These are phyloP conservation scores for Zalaria obscura DNA, from an alignment of 2,329 filamentous ascomycete genomes.

Conservation along the genomic window DNA sequence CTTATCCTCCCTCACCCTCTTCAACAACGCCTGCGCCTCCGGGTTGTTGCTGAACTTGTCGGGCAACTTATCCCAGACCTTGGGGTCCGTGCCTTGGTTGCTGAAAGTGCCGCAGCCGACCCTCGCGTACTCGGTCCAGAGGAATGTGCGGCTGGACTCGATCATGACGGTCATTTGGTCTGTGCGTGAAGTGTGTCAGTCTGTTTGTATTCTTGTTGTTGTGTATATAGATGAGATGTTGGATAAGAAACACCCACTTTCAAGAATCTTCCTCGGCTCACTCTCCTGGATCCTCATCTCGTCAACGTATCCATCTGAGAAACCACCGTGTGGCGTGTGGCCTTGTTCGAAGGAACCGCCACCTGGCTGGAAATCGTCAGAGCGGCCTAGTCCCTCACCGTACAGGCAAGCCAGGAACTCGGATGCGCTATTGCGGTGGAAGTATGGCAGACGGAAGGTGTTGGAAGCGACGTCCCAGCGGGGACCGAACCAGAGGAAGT, in stretches of 20 bases:
- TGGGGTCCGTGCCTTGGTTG: conserved; percentile 21
- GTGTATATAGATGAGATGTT: neutral
- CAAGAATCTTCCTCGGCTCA: conserved; percentile 28
- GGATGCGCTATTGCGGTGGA: conserved; percentile 23
- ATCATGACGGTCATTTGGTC: conserved; percentile 25
- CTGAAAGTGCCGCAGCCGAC: conserved; percentile 20
- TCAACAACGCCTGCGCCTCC: conserved; percentile 19
- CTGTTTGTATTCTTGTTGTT: conserved; percentile 1
- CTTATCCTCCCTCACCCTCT: conserved; percentile 9
- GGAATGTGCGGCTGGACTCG: conserved; percentile 22
- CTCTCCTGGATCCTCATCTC: conserved; percentile 31
- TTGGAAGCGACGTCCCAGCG: conserved; percentile 24
- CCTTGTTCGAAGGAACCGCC: conserved; percentile 22
- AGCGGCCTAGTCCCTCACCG: conserved; percentile 21
- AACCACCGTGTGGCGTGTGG: conserved; percentile 24
- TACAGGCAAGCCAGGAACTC: conserved; percentile 24
- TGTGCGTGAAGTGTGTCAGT: conserved; percentile 1
- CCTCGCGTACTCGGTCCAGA: conserved; percentile 23
- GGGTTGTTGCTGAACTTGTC: conserved; percentile 22
- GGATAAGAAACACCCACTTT: conserved; percentile 11
- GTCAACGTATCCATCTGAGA: conserved; percentile 29
- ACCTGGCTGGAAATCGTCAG: conserved; percentile 28
- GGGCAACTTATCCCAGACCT: conserved; percentile 22
- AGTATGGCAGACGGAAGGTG: conserved; percentile 24
- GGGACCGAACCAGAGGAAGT: conserved; percentile 25